Evolutionary conservation across 164 flowering plant genomes (phyloP), one percentile per base, ranked within the genome.

Genomic region (Santalum album): DNA sequence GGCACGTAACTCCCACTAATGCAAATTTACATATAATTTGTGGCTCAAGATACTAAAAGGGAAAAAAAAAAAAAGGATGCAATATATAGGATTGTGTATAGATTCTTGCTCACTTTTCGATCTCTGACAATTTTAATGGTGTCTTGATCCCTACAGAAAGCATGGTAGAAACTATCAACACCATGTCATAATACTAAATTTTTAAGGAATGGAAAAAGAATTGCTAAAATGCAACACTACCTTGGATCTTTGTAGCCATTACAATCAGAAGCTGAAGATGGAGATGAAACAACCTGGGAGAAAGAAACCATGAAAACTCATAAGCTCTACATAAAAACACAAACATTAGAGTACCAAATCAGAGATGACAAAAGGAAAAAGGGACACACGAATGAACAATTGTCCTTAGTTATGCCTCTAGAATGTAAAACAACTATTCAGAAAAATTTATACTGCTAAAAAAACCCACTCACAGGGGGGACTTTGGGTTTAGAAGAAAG

Each of bases 31-130:
- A n/a, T n/a, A n/a, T n/a, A n/a, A n/a, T n/a, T n/a, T n/a, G n/a
- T n/a, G n/a, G n/a, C n/a, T n/a, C n/a, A n/a, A n/a, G n/a, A n/a
- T n/a, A n/a, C 36, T 12, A 6, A 0, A 0, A 32, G 36, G 12
- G 12, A 6, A 32, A 6, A 0, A 32, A 32, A 12, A 32, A 32
- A 32, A 32, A 32, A 32, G 12, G 12, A 32, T 12, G 7, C 36
- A 32, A 50, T 16, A 1, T 17, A 36, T 15, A 34, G 25, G 1
- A 49, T 60, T 35, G 23, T 24, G 23, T 23, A 2, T 1, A 25
- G 17, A 47, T 36, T 16, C 20, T 45, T 23, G 43, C 77, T 70
- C 73, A 87, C 95, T 71, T 87, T 87, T 49, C 95, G 72, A 59
- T 72, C 79, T 54, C 72, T 63, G 27, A 84, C 29, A 16, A 60